phyloP scores from a whole-genome alignment of 495 filamentous ascomycete genomes.

The Neurospora sp. region DNA sequence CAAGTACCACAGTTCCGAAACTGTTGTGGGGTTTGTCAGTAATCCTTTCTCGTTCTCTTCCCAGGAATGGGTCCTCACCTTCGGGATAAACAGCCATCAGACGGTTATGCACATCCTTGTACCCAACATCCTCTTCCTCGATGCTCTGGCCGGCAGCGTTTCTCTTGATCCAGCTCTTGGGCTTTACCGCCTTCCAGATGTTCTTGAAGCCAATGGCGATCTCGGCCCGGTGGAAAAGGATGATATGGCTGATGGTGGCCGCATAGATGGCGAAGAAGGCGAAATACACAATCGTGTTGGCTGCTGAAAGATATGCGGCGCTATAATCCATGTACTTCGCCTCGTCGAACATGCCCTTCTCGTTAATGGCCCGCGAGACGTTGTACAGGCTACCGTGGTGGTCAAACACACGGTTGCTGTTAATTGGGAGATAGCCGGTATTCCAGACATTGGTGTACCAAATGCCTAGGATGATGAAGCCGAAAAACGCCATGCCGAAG shows the following conservation, averaged over 20 bases:
- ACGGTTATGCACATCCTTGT: conserved; percentile 28
- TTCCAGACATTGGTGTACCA: conserved; percentile 32
- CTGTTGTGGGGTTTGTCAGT: conserved; percentile 1
- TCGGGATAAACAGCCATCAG: conserved; percentile 31
- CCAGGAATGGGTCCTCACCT: neutral
- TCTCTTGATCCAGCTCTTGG: neutral
- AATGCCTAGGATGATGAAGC: conserved; percentile 22
- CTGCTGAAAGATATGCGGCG: conserved; percentile 30
- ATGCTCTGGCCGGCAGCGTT: neutral
- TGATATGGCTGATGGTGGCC: conserved; percentile 26
- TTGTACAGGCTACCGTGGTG: conserved; percentile 29
- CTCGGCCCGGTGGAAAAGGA: conserved; percentile 31
- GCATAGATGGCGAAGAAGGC: conserved; percentile 34
- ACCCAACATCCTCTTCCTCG: conserved; percentile 3
- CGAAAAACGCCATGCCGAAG: conserved; percentile 19
- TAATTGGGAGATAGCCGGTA: conserved; percentile 30
- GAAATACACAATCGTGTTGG: conserved; percentile 24
- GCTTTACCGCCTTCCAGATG: conserved; percentile 20
- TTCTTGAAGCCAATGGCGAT: conserved; percentile 27
- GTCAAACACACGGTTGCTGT: conserved; percentile 30
- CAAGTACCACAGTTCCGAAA: conserved; percentile 36
- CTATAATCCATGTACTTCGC: conserved; percentile 29
- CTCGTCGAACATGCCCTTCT: conserved; percentile 25
- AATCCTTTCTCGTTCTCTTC: neutral
- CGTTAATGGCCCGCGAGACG: conserved; percentile 24